Conservation (phyloP, 2,329 filamentous ascomycete genomes). For the Apiospora koreana region DNA sequence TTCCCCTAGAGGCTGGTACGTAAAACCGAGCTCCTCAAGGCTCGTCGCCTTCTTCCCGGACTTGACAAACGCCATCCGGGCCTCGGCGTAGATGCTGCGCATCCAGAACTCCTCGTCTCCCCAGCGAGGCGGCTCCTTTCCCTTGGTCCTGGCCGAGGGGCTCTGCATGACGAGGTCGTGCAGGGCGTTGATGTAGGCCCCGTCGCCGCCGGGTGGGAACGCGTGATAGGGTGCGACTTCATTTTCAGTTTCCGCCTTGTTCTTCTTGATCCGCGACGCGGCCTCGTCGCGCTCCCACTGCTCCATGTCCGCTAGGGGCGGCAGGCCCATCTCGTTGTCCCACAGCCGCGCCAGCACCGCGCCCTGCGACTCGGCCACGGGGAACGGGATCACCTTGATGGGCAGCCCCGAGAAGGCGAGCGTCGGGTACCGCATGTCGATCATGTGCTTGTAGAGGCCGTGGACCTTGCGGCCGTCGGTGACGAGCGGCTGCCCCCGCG, state of each 20-base stretch:
- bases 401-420: slow-evolving; percentile 76
- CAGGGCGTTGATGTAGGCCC: slow-evolving; percentile 68
- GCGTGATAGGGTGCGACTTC: slow-evolving; percentile 44
- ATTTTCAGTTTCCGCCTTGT: no score
- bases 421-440: slow-evolving; percentile 75
- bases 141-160: slow-evolving; percentile 37
- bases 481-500: slow-evolving; percentile 36
- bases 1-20: slow-evolving; percentile 42
- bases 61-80: slow-evolving; percentile 71
- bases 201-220: slow-evolving; percentile 60
- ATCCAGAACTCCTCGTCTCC: slow-evolving; percentile 71
- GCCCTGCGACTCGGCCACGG: slow-evolving; percentile 75
- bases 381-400: slow-evolving; percentile 87
- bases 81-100: slow-evolving; percentile 65
- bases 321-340: slow-evolving; percentile 69
- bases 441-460: slow-evolving; percentile 77
- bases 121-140: slow-evolving; percentile 74
- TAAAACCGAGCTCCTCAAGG: slow-evolving; percentile 72
- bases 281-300: slow-evolving; percentile 68
- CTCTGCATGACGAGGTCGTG: slow-evolving; percentile 58
- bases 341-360: slow-evolving; percentile 77
- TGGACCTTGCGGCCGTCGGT: slow-evolving; percentile 70
- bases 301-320: slow-evolving; percentile 63
- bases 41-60: slow-evolving; percentile 64
- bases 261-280: slow-evolving; percentile 45